These are phyloP conservation scores for Hirschfeldia incana DNA, from an alignment of 345 rosid species.

Conservation along the genomic window DNA sequence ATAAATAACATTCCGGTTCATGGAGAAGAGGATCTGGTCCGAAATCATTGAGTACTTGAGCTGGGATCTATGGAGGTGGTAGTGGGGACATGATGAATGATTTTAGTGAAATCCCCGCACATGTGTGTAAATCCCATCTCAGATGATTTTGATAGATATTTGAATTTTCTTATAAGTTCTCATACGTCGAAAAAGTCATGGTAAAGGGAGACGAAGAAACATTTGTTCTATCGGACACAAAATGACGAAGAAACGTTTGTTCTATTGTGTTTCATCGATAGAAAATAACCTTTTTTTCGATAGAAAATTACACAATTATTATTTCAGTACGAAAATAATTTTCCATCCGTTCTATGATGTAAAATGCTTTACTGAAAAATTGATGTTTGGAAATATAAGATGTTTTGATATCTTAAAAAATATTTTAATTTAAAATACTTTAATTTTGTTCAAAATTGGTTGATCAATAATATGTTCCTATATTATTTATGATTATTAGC, in stretches of 20 bases:
- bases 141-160: not conserved
- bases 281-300: not conserved
- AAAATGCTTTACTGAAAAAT: not conserved
- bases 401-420: not conserved
- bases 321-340: not conserved
- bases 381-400: not conserved
- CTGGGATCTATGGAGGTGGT: not conserved
- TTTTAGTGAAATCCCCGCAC: not conserved
- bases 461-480: not conserved
- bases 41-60: not conserved
- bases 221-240: constrained; percentile 15
- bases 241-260: constrained; percentile 16
- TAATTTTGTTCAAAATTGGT: not conserved
- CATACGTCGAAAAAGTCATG: not conserved
- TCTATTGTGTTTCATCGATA: not conserved
- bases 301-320: not conserved
- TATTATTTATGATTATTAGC: not conserved
- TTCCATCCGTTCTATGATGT: not conserved
- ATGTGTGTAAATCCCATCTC: not conserved
- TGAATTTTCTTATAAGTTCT: constrained; percentile 1
- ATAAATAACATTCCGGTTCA: not conserved
- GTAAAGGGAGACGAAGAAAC: not conserved
- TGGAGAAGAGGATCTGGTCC: not conserved
- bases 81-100: not conserved
- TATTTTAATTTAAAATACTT: not conserved